Evolutionary conservation across 805 yeast species (phyloP).

Genomic region (Metschnikowia borealis): DNA sequence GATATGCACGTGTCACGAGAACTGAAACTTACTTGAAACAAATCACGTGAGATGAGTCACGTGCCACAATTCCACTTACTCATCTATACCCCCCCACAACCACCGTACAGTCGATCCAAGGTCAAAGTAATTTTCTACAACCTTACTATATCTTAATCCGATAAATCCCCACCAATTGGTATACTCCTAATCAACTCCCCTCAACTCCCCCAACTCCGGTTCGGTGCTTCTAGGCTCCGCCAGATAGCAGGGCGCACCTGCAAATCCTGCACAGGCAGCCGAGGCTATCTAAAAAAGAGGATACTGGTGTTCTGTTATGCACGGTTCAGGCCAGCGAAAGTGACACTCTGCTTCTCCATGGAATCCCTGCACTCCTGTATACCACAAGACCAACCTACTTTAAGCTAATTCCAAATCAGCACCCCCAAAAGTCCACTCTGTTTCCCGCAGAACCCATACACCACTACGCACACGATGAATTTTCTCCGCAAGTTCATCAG

Average conservation of each 20-base stretch:
- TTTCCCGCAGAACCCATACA: not conserved
- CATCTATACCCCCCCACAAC: too few species aligned
- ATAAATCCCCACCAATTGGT: too few species aligned
- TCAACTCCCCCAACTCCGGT: too few species aligned
- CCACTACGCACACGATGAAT: constrained; percentile 47
- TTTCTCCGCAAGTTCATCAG: constrained; percentile 63
- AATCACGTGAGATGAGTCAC: too few species aligned
- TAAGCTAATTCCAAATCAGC: not conserved
- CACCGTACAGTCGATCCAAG: too few species aligned
- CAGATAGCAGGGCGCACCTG: constrained; percentile 1
- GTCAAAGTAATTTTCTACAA: too few species aligned
- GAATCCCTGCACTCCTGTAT: not conserved
- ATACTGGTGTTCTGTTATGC: constrained; percentile 2
- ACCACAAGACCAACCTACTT: not conserved
- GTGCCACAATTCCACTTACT: too few species aligned
- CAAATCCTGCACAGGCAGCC: not conserved
- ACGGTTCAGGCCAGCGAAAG: constrained; percentile 1
- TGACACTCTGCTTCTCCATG: not conserved
- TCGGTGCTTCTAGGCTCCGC: not conserved
- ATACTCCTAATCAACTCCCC: too few species aligned
- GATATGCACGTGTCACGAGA: not conserved
- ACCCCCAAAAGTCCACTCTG: not conserved
- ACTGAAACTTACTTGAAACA: too few species aligned
- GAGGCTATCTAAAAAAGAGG: constrained; percentile 4
- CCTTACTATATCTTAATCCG: too few species aligned